Evolutionary conservation across 768 basidiomycete genomes (phyloP), one percentile per base, ranked within the genome.

Genomic region (Harrya chromipes): DNA sequence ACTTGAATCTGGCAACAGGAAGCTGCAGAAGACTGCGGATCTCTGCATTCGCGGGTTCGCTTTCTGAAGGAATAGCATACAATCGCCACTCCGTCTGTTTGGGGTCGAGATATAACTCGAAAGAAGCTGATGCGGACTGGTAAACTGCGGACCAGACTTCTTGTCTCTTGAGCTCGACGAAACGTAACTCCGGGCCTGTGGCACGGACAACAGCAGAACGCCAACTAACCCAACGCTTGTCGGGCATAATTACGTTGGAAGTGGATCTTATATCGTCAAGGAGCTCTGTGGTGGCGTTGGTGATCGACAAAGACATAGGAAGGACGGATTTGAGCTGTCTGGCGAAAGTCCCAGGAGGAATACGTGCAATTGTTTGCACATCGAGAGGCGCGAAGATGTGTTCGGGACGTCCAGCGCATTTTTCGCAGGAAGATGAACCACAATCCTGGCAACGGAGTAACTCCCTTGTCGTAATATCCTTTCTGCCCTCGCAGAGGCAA

Each of bases 401-500:
- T 58, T 94, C 89, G 0, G 94, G 94, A 56, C 91, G 84, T 23
- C 92, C 93, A 36, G 89, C 90, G 62, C 93, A 95, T 63, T 85
- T 85, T 55, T 78, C 77, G 72, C 94, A 97, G 29, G 87, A 84
- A 13, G 90, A 80, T 9, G 82, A 80, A 6, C 79, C 80, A 61
- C 94, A 97, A 51, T 91, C 88, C 13, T 62, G 53, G 66, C 94
- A 97, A 11, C 76, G 78, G 33, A 80, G 77, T 34, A 94, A 70
- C 29, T 76, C 74, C 29, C 83, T 75, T 10, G 75, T 77, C 1
- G 90, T 87, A 60, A 93, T 83, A 53, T 81, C 85, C 33, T 81
- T 76, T 10, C 90, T 86, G 4, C 94, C 94, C 69, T 97, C 94
- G 62, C 94, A 97, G n/a, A 78, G 70, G 63, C 94, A 97, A 24